Evolutionary conservation across 2,329 filamentous ascomycete species (phyloP), one percentile per base, ranked within the genome.

Genomic region (Fusarium sp.): DNA sequence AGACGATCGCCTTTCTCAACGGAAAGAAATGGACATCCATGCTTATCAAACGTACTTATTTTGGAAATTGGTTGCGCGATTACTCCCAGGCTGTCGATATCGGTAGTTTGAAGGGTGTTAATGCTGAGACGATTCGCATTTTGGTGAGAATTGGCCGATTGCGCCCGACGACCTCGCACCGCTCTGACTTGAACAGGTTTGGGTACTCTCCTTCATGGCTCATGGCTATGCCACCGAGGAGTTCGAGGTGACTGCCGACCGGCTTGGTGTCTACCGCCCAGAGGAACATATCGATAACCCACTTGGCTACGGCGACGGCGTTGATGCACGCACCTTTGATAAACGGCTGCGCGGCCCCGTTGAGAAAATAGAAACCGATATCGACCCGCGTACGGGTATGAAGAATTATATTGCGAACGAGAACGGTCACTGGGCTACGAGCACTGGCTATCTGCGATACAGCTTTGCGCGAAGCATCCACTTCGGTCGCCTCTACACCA

Each of bases 381-480:
- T 96, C 60, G 93, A 96, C 75, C 82, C 83, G 36, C 83, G 87
- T 7, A 96, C 93, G 1, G 95, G 95, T n/a, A 97, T 99, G 95
- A 99, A 98, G 82, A 98, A 98, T 79, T 99, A 99, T 80, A 98
- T 99, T 72, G 91, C 95, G 65, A 98, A 98, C 76, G 95, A 98
- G 79, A 85, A 83, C 13, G 94, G 94, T 6, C 88, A 89, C 41
- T 98, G 95, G 93, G 94, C 95, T 2, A 99, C 96, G 18, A 97
- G 94, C 68, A 85, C 93, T 8, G 95, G 93, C 40, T 98, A 95
- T 76, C 86, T 97, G 64, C 90, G 91, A 72, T 93, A 89, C 81
- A 94, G 92, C 73, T 85, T 96, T 66, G 86, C 86, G 13, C 88
- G 92, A 64, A 89, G 91, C 77, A 92, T 95, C 67, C 93, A 95